A percentile compares a stretch with the other conserved stretches of the same genome.
These are phyloP conservation scores for Elsinoe necatrix DNA, from an alignment of 2,329 filamentous ascomycete species.

Conservation along the genomic window DNA sequence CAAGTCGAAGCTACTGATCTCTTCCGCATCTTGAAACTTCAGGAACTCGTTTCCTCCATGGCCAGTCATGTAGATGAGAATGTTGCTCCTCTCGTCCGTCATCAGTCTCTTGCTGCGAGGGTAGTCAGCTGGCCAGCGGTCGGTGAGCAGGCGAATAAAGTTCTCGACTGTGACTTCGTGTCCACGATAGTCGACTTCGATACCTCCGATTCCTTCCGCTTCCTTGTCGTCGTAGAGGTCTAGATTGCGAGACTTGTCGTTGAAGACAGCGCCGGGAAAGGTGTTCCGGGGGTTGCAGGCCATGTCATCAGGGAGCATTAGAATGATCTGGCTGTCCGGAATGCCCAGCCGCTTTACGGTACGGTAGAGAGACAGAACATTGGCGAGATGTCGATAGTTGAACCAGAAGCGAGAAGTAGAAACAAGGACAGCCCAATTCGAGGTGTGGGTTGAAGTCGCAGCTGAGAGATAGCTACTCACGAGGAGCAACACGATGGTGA, in stretches of 20 bases:
- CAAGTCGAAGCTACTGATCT: slow-evolving; percentile 92
- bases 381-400: slow-evolving; percentile 97
- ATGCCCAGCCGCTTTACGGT: slow-evolving; percentile 97
- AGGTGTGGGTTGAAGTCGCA: slow-evolving; percentile 69
- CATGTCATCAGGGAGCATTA: slow-evolving; percentile 99
- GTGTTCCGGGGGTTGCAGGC: slow-evolving; percentile 98
- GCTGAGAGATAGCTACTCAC: slow-evolving; percentile 25
- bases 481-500: background rate
- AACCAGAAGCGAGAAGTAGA: slow-evolving; percentile 99
- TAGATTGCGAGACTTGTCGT: slow-evolving; percentile 89
- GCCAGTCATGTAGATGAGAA: slow-evolving; percentile 98
- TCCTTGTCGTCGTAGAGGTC: slow-evolving; percentile 91
- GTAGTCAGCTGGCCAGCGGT: slow-evolving; percentile 89
- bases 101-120: slow-evolving; percentile 87
- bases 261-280: slow-evolving; percentile 96
- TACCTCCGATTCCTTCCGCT: slow-evolving; percentile 37
- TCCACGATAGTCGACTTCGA: slow-evolving; percentile 95
- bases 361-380: slow-evolving; percentile 93
- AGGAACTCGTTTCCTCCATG: slow-evolving; percentile 96
- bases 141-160: slow-evolving; percentile 90
- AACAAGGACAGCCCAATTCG: slow-evolving; percentile 98
- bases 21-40: slow-evolving; percentile 96
- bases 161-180: slow-evolving; percentile 99
- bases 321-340: slow-evolving; percentile 96
- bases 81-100: slow-evolving; percentile 92